phyloP scores from a whole-genome alignment of 352 stramenopile species.

The Albugo candida region DNA sequence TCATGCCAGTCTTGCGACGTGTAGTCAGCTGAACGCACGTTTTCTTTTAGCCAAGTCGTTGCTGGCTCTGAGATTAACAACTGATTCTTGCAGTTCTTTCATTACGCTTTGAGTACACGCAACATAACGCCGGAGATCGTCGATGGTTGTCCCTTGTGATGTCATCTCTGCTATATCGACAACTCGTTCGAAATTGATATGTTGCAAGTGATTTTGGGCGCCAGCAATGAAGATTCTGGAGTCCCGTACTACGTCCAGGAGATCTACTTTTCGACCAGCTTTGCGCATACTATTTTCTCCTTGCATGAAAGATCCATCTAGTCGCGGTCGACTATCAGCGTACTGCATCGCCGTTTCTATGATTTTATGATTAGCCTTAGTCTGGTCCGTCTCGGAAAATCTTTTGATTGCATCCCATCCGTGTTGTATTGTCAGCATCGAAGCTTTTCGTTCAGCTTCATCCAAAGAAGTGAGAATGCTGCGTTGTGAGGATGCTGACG shows the following conservation, averaged over 20 bases:
- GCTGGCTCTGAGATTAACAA: conserved; percentile 13
- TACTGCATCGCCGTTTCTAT: no score
- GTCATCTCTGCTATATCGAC: conserved; percentile 5
- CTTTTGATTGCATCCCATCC: conserved; percentile 18
- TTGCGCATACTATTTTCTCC: no score
- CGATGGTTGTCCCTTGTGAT: conserved; percentile 5
- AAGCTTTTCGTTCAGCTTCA: conserved; percentile 9
- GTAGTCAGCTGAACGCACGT: conserved; percentile 20
- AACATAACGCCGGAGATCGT: conserved; percentile 12
- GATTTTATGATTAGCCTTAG: no score
- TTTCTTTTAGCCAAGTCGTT: conserved; percentile 17
- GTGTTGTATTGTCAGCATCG: conserved; percentile 7
- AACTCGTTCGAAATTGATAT: conserved; percentile 5
- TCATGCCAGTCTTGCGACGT: no score
- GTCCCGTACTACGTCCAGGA: no score
- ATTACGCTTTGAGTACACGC: conserved; percentile 15
- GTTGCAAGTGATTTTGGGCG: conserved; percentile 9
- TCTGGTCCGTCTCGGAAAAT: neutral
- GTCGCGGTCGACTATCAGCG: no score
- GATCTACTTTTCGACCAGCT: no score
- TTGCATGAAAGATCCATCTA: no score
- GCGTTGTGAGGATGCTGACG: conserved; percentile 12
- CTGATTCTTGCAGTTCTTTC: conserved; percentile 14
- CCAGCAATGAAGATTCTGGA: conserved; percentile 10
- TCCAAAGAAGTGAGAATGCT: conserved; percentile 17